phyloP scores from a whole-genome alignment of 768 basidiomycete genomes.

The Pleurotus citrinopileatus region DNA sequence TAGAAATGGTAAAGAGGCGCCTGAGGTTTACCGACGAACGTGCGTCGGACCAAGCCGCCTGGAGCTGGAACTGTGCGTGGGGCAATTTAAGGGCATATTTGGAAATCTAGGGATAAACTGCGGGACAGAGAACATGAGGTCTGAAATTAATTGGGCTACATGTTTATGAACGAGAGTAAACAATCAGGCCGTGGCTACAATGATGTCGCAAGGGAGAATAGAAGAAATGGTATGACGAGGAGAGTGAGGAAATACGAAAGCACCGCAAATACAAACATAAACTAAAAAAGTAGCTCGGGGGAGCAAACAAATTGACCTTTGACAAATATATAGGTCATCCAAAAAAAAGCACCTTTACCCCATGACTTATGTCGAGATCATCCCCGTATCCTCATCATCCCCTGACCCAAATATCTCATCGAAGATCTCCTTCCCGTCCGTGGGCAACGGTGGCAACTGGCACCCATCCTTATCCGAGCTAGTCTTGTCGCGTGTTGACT shows the following conservation, averaged over 20 bases:
- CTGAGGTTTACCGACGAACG: constrained; percentile 1
- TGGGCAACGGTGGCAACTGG: constrained; percentile 64
- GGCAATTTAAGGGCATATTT: no score
- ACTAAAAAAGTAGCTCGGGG: no score
- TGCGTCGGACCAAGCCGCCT: constrained; percentile 3
- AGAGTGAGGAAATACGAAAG: no score
- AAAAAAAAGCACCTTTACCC: background rate
- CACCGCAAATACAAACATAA: no score
- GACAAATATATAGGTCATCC: constrained; percentile 3
- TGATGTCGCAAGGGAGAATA: no score
- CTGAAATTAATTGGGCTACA: constrained; percentile 12
- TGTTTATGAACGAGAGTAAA: no score
- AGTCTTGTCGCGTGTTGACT: constrained; percentile 57
- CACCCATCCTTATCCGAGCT: constrained; percentile 28
- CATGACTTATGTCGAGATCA: constrained; percentile 63
- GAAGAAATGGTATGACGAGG: no score
- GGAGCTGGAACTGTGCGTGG: no score
- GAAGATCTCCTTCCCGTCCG: constrained; percentile 79
- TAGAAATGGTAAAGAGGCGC: background rate
- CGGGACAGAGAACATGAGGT: background rate
- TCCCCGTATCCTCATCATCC: constrained; percentile 66
- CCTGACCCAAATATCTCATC: constrained; percentile 61
- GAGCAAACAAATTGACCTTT: no score
- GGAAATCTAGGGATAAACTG: no score
- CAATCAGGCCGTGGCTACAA: no score